Base-by-base conservation (phyloP, 1,284 basidiomycete genomes). In the Cronartium quercuum region DNA sequence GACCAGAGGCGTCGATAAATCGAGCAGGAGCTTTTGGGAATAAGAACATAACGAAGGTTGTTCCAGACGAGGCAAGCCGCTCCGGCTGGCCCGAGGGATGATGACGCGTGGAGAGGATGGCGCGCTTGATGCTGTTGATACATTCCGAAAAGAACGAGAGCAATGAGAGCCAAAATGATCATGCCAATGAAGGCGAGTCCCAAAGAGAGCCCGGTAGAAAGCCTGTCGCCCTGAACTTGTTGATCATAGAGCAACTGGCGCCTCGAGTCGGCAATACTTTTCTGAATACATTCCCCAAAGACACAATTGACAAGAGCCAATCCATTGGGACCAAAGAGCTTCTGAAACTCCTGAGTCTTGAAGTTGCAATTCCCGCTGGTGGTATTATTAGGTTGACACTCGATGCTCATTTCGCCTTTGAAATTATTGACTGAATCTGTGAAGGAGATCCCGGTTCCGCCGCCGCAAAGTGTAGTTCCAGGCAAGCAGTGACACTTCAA, bases 171-270 rank as follows among this genome's bases (percentile, higher is more conserved):
- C 0, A 86, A 81, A n/a, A 90, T 71, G 0, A 88, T 91, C 24
- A 95, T 83, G 15, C 92, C 92, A 41, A 90, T 92, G 76, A 94
- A 91, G n/a, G n/a, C n/a, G n/a, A n/a, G n/a, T n/a, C n/a, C n/a
- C n/a, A n/a, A n/a, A n/a, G n/a, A n/a, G 18, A 95, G 91, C 1
- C 92, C 91, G 0, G 87, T 86, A 70, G 87, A 86, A 2, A 94
- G 86, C 34, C 82, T 80, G 34, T 81, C 83, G 15, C 80, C 79
- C 5, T 78, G 75, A 3, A 69, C n/a, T n/a, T n/a, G n/a, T n/a
- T n/a, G 69, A 61, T 77, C 61, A 40, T 40, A 3, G 12, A 76
- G 60, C 10, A 76, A 65, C 4, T 64, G 77, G 73, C 1, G 81
- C 75, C 0, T 82, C 77, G 81, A 83, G 80, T 91, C 88, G 70